Conservation (phyloP, 345 rosid genomes). For the Corchorus capsularis region DNA sequence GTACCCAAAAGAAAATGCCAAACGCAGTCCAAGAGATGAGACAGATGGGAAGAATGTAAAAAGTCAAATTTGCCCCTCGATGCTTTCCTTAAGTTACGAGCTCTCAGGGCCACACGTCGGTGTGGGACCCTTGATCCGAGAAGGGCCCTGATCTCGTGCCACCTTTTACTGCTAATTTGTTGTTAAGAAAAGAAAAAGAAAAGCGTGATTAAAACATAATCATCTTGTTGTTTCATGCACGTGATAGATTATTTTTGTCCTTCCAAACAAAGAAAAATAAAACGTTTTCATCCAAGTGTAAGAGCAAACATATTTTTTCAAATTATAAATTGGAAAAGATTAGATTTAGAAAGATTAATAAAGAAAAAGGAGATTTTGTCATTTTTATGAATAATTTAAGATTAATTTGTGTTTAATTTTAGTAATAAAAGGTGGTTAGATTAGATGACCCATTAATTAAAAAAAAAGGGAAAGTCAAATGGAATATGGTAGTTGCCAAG, state of each 20-base stretch:
- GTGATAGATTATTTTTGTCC: background rate
- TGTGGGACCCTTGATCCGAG: background rate
- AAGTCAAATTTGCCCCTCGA: background rate
- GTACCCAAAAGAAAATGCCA: background rate
- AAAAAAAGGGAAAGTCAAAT: slow-evolving; percentile 8
- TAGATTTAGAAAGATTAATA: no score
- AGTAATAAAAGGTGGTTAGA: background rate
- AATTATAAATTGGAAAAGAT: no score
- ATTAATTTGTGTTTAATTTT: background rate
- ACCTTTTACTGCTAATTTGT: background rate
- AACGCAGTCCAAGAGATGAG: background rate
- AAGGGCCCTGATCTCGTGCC: background rate
- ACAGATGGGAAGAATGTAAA: background rate
- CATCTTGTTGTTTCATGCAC: background rate
- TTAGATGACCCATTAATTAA: background rate
- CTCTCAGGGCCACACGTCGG: background rate
- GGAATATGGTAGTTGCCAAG: background rate
- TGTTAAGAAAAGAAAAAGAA: background rate
- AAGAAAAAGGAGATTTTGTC: background rate
- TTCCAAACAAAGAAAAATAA: background rate
- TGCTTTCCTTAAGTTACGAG: background rate
- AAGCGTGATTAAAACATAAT: no score
- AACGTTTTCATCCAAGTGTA: background rate
- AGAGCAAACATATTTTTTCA: background rate
- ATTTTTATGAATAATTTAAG: background rate